Base-by-base conservation (phyloP, 306 rosid species). In the Prosopis cineraria region DNA sequence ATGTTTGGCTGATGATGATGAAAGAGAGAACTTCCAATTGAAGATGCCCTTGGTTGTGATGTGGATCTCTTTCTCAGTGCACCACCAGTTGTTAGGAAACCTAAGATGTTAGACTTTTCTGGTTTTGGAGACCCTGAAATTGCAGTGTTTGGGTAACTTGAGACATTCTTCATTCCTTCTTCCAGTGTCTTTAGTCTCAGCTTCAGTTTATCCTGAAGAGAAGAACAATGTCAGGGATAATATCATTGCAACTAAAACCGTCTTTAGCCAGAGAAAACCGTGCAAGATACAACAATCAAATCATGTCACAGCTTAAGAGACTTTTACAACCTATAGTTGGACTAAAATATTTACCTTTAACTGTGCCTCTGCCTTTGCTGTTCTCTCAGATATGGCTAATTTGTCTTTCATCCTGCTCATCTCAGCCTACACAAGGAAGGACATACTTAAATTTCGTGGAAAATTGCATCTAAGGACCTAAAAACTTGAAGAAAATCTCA, bases 331-430 rank as follows among this genome's bases (percentile, higher is more conserved):
- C n/a, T n/a, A n/a, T n/a, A n/a, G n/a, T n/a, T n/a, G n/a, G n/a
- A n/a, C n/a, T n/a, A n/a, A n/a, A n/a, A n/a, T 64, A 47, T 66
- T 79, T 76, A 92, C 98, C 97, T 92, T 95, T 25, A 92, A 80
- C 43, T 85, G 97, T 74, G 91, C 93, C 73, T 95, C 98, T 79
- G 97, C 97, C 80, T 79, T 90, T 1, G 92, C 91, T 68, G 97
- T 88, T 87, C 98, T 89, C 50, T 94, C 97, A 44, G 92, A 88
- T 52, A 82, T 78, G 56, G 87, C 79, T 70, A 90, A 85, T 73
- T 90, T 94, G 77, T 89, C 97, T 87, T 85, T 92, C 88, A 91
- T 27, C 45, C 97, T 80, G 84, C 88, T 97, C 88, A 87, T 87
- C 85, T 92, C 98, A 29, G 93, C 95, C 98, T 93, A 30, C 78